phyloP scores from a whole-genome alignment of 2,329 filamentous ascomycete species.

The Penicillium concentricum region DNA sequence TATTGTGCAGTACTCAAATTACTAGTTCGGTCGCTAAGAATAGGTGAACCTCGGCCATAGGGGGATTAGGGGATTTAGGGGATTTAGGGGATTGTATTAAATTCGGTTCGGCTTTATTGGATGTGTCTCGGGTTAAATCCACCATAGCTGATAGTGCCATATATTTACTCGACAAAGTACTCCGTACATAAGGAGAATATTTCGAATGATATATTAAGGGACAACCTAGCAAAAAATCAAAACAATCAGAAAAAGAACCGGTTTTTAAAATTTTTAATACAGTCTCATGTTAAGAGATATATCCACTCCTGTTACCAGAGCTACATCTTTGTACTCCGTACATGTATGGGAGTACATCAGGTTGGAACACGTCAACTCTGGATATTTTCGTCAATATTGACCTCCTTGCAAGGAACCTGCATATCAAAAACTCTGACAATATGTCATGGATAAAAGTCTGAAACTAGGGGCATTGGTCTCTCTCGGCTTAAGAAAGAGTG shows the following conservation, averaged over 20 bases:
- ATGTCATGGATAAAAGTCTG: neutral
- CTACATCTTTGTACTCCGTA: neutral
- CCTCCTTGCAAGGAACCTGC: constrained; percentile 2
- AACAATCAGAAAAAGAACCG: neutral
- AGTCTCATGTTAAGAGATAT: neutral
- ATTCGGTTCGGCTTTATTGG: constrained; percentile 1
- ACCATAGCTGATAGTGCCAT: neutral
- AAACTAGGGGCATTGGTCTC: constrained; percentile 6
- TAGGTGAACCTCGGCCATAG: constrained; percentile 9
- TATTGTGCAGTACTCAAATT: constrained; percentile 9
- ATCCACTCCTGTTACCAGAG: neutral
- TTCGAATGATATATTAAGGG: no score
- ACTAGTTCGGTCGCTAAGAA: constrained; percentile 11
- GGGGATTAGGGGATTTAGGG: neutral
- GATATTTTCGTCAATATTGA: neutral
- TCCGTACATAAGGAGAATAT: no score
- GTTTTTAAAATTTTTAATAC: neutral
- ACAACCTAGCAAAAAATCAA: neutral
- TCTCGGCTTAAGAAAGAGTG: neutral
- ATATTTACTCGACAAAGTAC: no score
- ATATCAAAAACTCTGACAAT: constrained; percentile 4
- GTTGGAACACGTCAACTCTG: constrained; percentile 1
- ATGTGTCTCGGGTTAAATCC: constrained; percentile 8
- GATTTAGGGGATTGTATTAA: neutral
- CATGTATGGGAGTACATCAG: neutral